phyloP scores from a whole-genome alignment of 1,284 basidiomycete species.

The Gomphus sp. region DNA sequence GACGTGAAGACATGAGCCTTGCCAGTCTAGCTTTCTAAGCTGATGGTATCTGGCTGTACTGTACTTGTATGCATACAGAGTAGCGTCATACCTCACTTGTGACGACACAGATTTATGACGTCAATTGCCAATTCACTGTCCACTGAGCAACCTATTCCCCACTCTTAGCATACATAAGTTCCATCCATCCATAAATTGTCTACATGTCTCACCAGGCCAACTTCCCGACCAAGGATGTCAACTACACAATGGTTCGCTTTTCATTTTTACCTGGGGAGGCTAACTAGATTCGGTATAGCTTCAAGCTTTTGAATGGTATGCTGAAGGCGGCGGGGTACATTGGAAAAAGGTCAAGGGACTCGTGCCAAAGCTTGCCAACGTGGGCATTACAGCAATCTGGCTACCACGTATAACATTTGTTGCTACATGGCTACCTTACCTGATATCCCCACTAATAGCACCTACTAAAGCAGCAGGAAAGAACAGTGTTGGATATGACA shows the following conservation, averaged over 20 bases:
- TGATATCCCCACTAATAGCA: conserved; percentile 16
- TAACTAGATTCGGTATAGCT: conserved; percentile 14
- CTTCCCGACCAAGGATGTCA: neutral
- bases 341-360: conserved; percentile 37
- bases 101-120: no score
- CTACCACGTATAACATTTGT: conserved; percentile 26
- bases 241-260: conserved; percentile 9
- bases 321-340: conserved; percentile 31
- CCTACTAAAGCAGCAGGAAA: conserved; percentile 27
- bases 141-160: neutral
- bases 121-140: no score
- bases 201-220: conserved; percentile 10
- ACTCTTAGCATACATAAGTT: neutral
- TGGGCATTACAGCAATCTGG: conserved; percentile 49
- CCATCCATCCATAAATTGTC: no score
- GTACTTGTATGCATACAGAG: no score
- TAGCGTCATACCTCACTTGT: no score
- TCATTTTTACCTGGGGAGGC: neutral
- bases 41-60: no score
- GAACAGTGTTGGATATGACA: conserved; percentile 32
- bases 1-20: neutral
- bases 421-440: neutral
- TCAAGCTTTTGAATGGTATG: conserved; percentile 31
- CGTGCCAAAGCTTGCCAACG: conserved; percentile 31
- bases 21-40: no score